Evolutionary conservation across 2,329 filamentous ascomycete species (phyloP).

Genomic region (Falciphora oryzae): DNA sequence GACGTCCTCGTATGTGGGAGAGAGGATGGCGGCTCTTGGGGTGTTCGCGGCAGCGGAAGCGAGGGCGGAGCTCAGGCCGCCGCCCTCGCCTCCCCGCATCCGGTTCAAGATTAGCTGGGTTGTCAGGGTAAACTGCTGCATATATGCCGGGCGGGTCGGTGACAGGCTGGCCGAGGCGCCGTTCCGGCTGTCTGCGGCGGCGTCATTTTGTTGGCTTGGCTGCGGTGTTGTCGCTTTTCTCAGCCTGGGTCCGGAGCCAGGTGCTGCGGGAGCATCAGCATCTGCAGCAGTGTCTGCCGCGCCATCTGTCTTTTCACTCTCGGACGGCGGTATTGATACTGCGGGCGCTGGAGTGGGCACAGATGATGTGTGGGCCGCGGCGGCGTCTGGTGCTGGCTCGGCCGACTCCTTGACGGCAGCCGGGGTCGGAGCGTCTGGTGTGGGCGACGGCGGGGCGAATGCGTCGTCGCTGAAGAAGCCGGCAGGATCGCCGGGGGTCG

Average conservation of each 20-base stretch:
- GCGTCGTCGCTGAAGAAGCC: neutral
- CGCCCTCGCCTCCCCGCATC: slow-evolving; percentile 27
- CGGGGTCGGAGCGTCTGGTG: no score
- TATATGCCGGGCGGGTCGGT: slow-evolving; percentile 17
- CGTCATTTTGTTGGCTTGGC: neutral
- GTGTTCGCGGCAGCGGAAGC: slow-evolving; percentile 24
- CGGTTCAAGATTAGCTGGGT: slow-evolving; percentile 36
- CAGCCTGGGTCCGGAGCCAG: neutral
- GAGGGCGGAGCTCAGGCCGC: slow-evolving; percentile 28
- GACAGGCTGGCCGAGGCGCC: slow-evolving; percentile 6
- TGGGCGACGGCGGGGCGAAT: no score
- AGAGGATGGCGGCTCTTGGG: slow-evolving; percentile 23
- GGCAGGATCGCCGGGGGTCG: neutral
- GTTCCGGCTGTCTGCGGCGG: no score
- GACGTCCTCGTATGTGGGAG: slow-evolving; percentile 31
- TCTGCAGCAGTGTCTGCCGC: no score
- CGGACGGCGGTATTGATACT: neutral
- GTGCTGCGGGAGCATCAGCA: neutral
- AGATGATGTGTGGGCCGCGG: neutral
- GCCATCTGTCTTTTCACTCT: neutral
- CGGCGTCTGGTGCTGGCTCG: neutral
- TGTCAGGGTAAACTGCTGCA: slow-evolving; percentile 26
- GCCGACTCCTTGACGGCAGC: no score
- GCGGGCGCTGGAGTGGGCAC: neutral
- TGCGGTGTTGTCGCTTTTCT: neutral